These are phyloP conservation scores for Schwanniomyces polymorphus DNA, from an alignment of 805 yeast species.

Conservation along the genomic window DNA sequence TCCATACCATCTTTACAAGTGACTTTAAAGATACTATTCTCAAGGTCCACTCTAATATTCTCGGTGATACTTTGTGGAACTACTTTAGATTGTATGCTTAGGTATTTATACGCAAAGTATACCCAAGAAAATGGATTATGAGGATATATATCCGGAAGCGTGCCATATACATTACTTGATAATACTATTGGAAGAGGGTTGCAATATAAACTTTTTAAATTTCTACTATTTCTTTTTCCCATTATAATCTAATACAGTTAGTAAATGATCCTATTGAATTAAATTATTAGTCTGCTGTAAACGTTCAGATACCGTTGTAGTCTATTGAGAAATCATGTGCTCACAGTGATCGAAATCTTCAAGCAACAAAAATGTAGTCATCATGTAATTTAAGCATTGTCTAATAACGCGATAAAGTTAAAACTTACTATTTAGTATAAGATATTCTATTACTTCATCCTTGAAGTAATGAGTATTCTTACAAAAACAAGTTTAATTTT, in stretches of 20 bases:
- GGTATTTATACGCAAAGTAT: conserved; percentile 39
- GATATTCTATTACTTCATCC: not conserved
- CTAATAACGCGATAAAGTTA: not conserved
- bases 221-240: conserved; percentile 33
- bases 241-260: conserved; percentile 15
- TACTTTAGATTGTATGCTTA: conserved; percentile 17
- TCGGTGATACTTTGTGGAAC: conserved; percentile 23
- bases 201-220: conserved; percentile 30
- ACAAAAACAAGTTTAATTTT: not conserved
- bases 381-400: not conserved
- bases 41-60: conserved; percentile 20
- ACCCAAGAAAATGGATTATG: conserved; percentile 73
- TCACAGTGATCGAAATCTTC: conserved; percentile 45
- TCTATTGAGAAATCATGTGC: conserved; percentile 80
- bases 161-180: conserved; percentile 34
- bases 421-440: not conserved
- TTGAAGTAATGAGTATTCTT: not conserved
- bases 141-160: conserved; percentile 53
- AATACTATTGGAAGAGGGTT: conserved; percentile 60
- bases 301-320: conserved; percentile 95
- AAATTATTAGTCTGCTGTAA: not conserved
- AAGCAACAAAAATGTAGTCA: conserved; percentile 15
- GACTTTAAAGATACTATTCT: conserved; percentile 40
- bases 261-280: conserved; percentile 6
- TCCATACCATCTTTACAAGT: conserved; percentile 46